Percentiles rank a stretch among this genome's conserved stretches.
phyloP scores from a whole-genome alignment of 306 rosid genomes.

The Vigna radiata region DNA sequence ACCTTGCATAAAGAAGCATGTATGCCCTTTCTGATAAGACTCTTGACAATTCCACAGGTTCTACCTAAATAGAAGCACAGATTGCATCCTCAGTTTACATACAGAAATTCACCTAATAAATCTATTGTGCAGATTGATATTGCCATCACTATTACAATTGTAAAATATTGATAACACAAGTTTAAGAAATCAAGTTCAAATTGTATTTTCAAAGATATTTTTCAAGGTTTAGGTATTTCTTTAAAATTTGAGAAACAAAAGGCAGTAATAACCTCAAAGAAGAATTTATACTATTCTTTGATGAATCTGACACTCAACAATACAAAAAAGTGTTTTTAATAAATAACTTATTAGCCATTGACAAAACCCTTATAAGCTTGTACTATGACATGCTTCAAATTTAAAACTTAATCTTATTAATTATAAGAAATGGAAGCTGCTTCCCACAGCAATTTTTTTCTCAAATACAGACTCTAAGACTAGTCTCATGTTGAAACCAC shows the following conservation, averaged over 20 bases:
- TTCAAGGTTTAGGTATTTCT: slow-evolving; percentile 5
- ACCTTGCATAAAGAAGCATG: slow-evolving; percentile 89
- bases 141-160: slow-evolving; percentile 4
- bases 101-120: slow-evolving; percentile 19
- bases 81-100: slow-evolving; percentile 39
- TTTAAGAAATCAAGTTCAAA: slow-evolving; percentile 19
- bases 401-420: slow-evolving; percentile 10
- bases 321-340: background rate
- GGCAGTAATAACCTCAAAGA: background rate
- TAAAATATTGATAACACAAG: slow-evolving; percentile 13
- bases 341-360: background rate
- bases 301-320: background rate
- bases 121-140: slow-evolving; percentile 18
- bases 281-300: background rate
- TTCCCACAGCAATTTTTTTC: background rate
- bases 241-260: slow-evolving; percentile 7
- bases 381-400: slow-evolving; percentile 3
- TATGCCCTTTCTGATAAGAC: slow-evolving; percentile 78
- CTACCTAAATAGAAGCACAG: slow-evolving; percentile 61
- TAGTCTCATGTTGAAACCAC: slow-evolving; percentile 17
- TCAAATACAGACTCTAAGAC: background rate
- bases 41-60: slow-evolving; percentile 68
- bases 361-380: background rate
- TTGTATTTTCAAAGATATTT: background rate
- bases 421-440: background rate